These are phyloP conservation scores for Symbiotaphrina buchneri DNA, from an alignment of 495 filamentous ascomycete species.

Conservation along the genomic window DNA sequence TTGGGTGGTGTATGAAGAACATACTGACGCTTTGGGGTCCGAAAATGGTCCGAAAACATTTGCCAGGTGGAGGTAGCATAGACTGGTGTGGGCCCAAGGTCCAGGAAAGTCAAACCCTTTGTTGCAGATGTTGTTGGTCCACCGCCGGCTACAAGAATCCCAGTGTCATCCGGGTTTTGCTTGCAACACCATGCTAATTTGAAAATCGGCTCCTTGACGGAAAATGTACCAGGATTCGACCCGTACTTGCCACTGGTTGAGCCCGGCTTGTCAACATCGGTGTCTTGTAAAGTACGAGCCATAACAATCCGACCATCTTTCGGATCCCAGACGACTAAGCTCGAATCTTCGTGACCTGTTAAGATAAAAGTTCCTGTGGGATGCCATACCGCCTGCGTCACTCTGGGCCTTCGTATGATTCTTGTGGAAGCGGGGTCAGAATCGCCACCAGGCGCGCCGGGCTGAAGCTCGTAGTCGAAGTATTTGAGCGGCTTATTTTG, in stretches of 20 bases:
- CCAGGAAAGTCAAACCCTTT: conserved; percentile 68
- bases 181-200: conserved; percentile 81
- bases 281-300: conserved; percentile 56
- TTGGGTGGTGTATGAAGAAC: conserved; percentile 61
- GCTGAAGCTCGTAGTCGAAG: conserved; percentile 62
- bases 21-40: conserved; percentile 38
- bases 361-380: conserved; percentile 81
- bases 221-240: conserved; percentile 18
- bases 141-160: conserved; percentile 69
- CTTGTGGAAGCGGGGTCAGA: conserved; percentile 25
- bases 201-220: conserved; percentile 46
- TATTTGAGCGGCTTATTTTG: conserved; percentile 53
- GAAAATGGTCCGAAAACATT: conserved; percentile 51
- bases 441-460: conserved; percentile 76
- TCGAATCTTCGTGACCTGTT: conserved; percentile 75
- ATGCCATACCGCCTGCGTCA: conserved; percentile 78
- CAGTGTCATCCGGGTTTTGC: conserved; percentile 79
- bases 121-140: conserved; percentile 31
- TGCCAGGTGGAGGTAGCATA: conserved; percentile 86
- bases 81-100: conserved; percentile 70
- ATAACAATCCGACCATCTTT: conserved; percentile 75
- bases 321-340: conserved; percentile 80
- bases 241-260: conserved; percentile 18
- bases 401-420: conserved; percentile 35
- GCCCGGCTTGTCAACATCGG: conserved; percentile 41